These are phyloP conservation scores for Sanghuangporus weigelae DNA, from an alignment of 1,284 basidiomycete species.

Conservation along the genomic window DNA sequence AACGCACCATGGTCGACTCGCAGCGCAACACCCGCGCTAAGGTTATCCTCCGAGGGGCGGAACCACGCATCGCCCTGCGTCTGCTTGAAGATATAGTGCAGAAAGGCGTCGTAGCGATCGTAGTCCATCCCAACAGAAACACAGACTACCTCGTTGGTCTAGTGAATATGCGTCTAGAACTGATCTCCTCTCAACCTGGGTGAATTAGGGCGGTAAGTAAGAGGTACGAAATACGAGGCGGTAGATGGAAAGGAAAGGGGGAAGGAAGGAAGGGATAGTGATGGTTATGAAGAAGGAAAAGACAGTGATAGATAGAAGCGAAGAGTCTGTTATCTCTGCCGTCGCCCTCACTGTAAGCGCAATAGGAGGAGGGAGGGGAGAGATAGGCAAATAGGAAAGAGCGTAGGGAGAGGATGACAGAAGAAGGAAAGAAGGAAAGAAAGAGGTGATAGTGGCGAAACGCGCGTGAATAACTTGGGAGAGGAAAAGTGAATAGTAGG, in stretches of 20 bases:
- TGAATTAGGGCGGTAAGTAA: neutral
- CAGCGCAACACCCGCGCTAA: constrained; percentile 57
- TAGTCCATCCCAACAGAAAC: constrained; percentile 32
- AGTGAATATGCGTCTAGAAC: neutral
- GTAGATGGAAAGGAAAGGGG: neutral
- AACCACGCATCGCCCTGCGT: constrained; percentile 58
- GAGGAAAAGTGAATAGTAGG: neutral
- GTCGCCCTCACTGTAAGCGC: neutral
- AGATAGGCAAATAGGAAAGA: too few species aligned
- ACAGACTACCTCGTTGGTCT: neutral
- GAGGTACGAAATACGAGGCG: neutral
- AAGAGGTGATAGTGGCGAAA: neutral
- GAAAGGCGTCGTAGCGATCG: constrained; percentile 45
- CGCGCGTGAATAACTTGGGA: neutral
- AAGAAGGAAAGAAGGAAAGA: neutral
- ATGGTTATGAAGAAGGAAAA: neutral
- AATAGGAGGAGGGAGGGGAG: too few species aligned
- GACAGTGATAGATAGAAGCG: neutral
- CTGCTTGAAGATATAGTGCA: constrained; percentile 52
- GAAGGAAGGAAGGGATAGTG: neutral
- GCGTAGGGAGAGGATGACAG: too few species aligned
- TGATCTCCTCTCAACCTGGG: neutral
- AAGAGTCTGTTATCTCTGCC: too few species aligned
- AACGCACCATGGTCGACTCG: constrained; percentile 43
- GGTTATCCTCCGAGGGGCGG: constrained; percentile 41